Evolutionary conservation across 192 early-diverging fungal species (phyloP).

Genomic region (Kappamyces sp.): DNA sequence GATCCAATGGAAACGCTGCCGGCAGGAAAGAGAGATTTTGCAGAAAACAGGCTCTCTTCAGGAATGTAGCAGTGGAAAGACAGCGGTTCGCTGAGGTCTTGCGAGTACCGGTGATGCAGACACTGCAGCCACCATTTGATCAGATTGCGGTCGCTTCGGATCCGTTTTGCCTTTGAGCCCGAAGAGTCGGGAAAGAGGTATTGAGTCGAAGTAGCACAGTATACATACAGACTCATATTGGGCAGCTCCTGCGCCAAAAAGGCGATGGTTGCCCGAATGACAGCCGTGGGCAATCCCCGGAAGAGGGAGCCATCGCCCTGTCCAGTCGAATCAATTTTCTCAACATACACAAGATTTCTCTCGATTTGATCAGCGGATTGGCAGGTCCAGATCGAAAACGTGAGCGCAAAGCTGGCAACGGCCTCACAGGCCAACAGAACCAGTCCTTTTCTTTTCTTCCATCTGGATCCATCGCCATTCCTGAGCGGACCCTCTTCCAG

Average conservation of each 20-base stretch:
- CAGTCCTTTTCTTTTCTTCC: conserved; percentile 1
- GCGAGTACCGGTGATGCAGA: too few species aligned
- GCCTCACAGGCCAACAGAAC: background rate
- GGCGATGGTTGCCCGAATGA: background rate
- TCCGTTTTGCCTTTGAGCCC: background rate
- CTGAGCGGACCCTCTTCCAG: background rate
- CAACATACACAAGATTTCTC: background rate
- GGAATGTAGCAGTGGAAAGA: conserved; percentile 4
- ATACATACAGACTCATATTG: background rate
- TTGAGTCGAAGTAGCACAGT: conserved; percentile 12
- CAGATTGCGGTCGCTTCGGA: conserved; percentile 1
- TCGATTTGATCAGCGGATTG: background rate
- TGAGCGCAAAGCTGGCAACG: conserved; percentile 4
- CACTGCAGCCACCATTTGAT: conserved; percentile 9
- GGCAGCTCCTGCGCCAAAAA: background rate
- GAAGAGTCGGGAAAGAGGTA: conserved; percentile 7
- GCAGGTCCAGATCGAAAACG: background rate
- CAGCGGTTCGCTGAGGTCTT: background rate
- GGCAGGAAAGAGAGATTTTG: background rate
- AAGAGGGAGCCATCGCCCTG: background rate
- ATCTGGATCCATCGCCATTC: conserved; percentile 1
- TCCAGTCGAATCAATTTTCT: conserved; percentile 3
- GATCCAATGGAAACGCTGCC: conserved; percentile 2
- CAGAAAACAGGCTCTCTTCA: conserved; percentile 5
- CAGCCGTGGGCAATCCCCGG: background rate